phyloP scores from a whole-genome alignment of 2,329 filamentous ascomycete genomes.

The Exophiala alcalophila region DNA sequence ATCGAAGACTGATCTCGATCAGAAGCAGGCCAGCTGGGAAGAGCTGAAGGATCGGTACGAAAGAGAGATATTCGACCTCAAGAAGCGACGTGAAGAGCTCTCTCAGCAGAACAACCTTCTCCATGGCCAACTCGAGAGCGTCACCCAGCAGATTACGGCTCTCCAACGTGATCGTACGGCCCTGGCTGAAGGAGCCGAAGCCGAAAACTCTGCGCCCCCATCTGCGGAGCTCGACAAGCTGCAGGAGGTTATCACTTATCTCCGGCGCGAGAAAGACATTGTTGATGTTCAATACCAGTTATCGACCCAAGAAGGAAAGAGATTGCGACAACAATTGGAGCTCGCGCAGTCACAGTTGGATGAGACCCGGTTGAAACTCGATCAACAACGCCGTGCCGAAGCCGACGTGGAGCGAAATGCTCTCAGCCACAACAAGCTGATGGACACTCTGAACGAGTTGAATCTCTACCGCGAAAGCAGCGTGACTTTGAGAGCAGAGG shows the following conservation, averaged over 20 bases:
- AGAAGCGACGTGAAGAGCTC: conserved; percentile 75
- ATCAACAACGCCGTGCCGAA: conserved; percentile 78
- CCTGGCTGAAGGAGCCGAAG: conserved; percentile 51
- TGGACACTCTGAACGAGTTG: conserved; percentile 91
- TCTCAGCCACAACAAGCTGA: conserved; percentile 80
- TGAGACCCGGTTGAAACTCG: conserved; percentile 80
- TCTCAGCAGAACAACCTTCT: conserved; percentile 87
- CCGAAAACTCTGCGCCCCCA: conserved; percentile 47
- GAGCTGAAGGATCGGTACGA: conserved; percentile 78
- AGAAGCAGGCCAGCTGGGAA: conserved; percentile 84
- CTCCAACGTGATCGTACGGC: conserved; percentile 72
- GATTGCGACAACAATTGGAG: conserved; percentile 84
- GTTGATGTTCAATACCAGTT: conserved; percentile 94
- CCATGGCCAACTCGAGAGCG: conserved; percentile 80
- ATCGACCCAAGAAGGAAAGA: conserved; percentile 80
- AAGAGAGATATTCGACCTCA: conserved; percentile 75
- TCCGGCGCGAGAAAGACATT: conserved; percentile 95
- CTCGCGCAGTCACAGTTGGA: conserved; percentile 86
- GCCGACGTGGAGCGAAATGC: conserved; percentile 70
- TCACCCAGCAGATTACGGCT: conserved; percentile 73
- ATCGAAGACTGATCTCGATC: conserved; percentile 71
- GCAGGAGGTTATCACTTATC: conserved; percentile 84
- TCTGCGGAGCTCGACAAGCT: conserved; percentile 67
- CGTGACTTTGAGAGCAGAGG: conserved; percentile 82
- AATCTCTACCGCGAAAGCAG: conserved; percentile 96